These are phyloP conservation scores for Solanum ahanhuiri DNA, from an alignment of 257 asterid genomes.

Conservation along the genomic window DNA sequence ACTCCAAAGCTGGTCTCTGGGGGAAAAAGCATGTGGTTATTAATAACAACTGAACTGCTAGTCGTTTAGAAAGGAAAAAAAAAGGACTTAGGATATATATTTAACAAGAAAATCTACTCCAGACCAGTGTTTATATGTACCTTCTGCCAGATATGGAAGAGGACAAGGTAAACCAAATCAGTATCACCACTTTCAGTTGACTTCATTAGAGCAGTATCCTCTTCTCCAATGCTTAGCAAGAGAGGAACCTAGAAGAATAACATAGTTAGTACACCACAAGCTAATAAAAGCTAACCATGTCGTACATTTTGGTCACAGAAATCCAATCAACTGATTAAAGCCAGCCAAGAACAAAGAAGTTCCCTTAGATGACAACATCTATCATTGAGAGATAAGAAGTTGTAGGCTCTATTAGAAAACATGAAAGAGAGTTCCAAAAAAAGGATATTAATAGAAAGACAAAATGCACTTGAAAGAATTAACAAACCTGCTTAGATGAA, in stretches of 20 bases:
- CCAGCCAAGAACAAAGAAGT: not conserved
- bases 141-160: constrained; percentile 93
- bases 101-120: not conserved
- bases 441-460: not conserved
- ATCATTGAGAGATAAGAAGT: not conserved
- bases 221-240: constrained; percentile 93
- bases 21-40: constrained; percentile 8
- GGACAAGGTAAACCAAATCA: constrained; percentile 91
- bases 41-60: not conserved
- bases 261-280: not conserved
- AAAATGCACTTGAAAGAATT: not conserved
- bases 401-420: not conserved
- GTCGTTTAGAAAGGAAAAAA: not conserved
- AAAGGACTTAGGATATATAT: not conserved
- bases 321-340: not conserved
- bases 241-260: constrained; percentile 65
- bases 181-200: constrained; percentile 93
- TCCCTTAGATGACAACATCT: not conserved
- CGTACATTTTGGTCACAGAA: not conserved
- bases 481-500: constrained; percentile 74
- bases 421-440: not conserved
- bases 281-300: not conserved
- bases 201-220: constrained; percentile 80
- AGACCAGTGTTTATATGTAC: constrained; percentile 21
- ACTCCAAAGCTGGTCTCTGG: constrained; percentile 76